Percentiles rank a stretch among this genome's conserved stretches.
Conservation (phyloP, 805 yeast genomes). For the Kodamaea nitidulidarum region DNA sequence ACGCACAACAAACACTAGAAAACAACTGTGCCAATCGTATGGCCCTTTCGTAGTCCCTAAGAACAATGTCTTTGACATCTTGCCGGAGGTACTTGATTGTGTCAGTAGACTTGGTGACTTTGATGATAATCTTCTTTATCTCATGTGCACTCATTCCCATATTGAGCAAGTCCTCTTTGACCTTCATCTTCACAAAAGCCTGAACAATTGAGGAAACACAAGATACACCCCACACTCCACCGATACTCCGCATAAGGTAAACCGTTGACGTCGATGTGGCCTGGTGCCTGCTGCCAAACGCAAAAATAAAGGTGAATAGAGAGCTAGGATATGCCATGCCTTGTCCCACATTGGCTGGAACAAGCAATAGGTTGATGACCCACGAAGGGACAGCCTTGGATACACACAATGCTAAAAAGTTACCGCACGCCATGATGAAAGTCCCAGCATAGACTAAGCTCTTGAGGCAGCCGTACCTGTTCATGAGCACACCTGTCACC, state of each 20-base stretch:
- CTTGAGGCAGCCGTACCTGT: conserved; percentile 22
- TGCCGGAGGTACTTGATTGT: conserved; percentile 14
- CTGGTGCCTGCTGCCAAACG: conserved; percentile 26
- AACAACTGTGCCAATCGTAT: conserved; percentile 23
- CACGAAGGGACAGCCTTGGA: conserved; percentile 19
- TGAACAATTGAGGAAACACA: conserved; percentile 19
- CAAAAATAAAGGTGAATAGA: conserved; percentile 34
- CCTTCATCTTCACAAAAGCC: conserved; percentile 12
- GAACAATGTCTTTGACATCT: conserved; percentile 16
- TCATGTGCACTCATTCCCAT: conserved; percentile 11
- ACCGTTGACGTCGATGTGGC: conserved; percentile 40
- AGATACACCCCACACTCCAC: conserved; percentile 40
- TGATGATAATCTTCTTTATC: conserved; percentile 15
- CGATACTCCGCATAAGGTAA: conserved; percentile 35
- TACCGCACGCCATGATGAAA: conserved; percentile 31
- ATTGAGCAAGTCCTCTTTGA: conserved; percentile 14
- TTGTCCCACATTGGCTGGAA: conserved; percentile 38
- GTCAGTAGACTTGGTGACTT: conserved; percentile 21
- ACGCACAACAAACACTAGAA: conserved; percentile 12
- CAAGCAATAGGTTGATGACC: conserved; percentile 21
- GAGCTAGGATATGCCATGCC: conserved; percentile 37
- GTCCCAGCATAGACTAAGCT: conserved; percentile 31
- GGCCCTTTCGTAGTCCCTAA: conserved; percentile 22
- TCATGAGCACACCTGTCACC: conserved; percentile 36
- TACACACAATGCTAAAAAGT: conserved; percentile 19